Conservation (phyloP, 495 filamentous ascomycete genomes). For the Gamarada debralockiae region DNA sequence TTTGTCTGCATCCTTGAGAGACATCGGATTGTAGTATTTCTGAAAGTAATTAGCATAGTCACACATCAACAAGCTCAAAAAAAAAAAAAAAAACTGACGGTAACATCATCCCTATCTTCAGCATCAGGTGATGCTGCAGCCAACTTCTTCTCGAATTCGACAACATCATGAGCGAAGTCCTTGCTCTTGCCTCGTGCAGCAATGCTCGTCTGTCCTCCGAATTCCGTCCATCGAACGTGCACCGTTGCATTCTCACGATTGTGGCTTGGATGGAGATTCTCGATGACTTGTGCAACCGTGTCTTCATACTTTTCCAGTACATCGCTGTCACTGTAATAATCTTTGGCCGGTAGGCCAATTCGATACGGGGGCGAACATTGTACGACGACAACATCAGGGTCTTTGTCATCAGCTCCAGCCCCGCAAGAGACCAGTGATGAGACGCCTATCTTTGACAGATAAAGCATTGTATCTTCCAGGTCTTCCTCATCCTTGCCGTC, state of each 20-base stretch:
- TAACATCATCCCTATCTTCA: slow-evolving; percentile 54
- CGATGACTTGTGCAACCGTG: slow-evolving; percentile 37
- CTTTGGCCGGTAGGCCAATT: slow-evolving; percentile 59
- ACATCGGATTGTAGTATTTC: slow-evolving; percentile 55
- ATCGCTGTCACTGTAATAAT: slow-evolving; percentile 58
- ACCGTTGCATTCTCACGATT: slow-evolving; percentile 14
- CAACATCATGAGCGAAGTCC: slow-evolving; percentile 33
- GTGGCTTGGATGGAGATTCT: slow-evolving; percentile 17
- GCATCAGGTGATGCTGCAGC: slow-evolving; percentile 55
- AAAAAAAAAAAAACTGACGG: slow-evolving; percentile 18
- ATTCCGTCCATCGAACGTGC: slow-evolving; percentile 4
- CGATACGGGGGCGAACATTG: slow-evolving; percentile 46
- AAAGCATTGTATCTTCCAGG: slow-evolving; percentile 47
- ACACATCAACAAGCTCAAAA: background rate
- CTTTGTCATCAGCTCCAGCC: slow-evolving; percentile 56
- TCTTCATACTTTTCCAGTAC: slow-evolving; percentile 48
- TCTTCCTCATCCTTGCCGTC: slow-evolving; percentile 32
- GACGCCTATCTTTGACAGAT: slow-evolving; percentile 47
- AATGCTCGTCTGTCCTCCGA: slow-evolving; percentile 7
- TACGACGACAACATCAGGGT: slow-evolving; percentile 60
- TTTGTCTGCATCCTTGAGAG: slow-evolving; percentile 44
- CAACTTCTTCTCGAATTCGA: slow-evolving; percentile 58
- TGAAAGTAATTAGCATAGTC: slow-evolving; percentile 2
- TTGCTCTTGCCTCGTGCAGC: slow-evolving; percentile 17
- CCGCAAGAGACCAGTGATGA: slow-evolving; percentile 41